These are phyloP conservation scores for Aspergillus luchuensis DNA, from an alignment of 2,329 filamentous ascomycete genomes.

Conservation along the genomic window DNA sequence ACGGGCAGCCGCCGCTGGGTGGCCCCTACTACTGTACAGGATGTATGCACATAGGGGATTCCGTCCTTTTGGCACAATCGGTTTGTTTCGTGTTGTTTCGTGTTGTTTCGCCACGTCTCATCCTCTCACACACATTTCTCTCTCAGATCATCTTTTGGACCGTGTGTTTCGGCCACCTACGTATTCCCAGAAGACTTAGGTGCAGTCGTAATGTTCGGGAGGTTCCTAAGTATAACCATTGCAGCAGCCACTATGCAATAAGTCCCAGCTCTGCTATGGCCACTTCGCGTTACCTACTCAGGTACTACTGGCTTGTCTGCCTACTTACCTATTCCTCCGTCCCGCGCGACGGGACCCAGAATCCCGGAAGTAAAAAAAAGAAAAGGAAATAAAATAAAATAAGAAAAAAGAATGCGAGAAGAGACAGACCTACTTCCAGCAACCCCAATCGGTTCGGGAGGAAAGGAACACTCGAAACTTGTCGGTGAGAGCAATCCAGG, in stretches of 20 bases:
- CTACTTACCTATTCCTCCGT: background rate
- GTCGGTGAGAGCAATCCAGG: constrained; percentile 3
- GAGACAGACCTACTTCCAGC: background rate
- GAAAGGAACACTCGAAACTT: background rate
- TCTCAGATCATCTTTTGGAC: background rate
- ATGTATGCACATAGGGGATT: background rate
- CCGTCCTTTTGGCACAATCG: constrained; percentile 1
- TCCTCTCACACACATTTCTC: background rate
- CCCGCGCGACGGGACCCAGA: background rate
- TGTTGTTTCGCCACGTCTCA: background rate
- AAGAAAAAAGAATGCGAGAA: background rate
- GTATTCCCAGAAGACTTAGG: background rate
- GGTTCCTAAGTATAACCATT: background rate
- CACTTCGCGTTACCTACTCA: background rate
- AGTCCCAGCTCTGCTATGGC: background rate
- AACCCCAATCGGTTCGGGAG: background rate
- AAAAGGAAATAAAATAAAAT: background rate
- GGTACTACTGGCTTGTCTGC: background rate
- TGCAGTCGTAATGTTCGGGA: constrained; percentile 1
- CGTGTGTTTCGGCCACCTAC: constrained; percentile 1
- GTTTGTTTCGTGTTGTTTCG: constrained; percentile 4
- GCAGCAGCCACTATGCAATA: constrained; percentile 12
- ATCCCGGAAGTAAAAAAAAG: background rate
- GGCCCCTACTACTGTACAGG: background rate
- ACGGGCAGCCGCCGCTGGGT: background rate